Evolutionary conservation across 1,284 basidiomycete genomes (phyloP).

Genomic region (Pulveroboletus ridleyi): DNA sequence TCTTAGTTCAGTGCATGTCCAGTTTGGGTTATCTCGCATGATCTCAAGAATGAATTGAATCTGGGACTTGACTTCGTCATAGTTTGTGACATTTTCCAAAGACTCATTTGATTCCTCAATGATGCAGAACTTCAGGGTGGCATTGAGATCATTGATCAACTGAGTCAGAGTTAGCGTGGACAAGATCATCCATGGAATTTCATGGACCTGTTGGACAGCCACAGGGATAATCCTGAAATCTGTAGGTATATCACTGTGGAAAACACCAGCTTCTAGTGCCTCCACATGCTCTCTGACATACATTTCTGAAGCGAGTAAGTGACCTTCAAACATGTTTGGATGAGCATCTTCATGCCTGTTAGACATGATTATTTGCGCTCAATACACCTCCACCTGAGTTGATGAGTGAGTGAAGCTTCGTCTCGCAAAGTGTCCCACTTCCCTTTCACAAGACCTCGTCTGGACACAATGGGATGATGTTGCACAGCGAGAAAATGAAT

Average conservation of each 20-base stretch:
- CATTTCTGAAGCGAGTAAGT: slow-evolving; percentile 95
- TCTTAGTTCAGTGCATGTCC: slow-evolving; percentile 97
- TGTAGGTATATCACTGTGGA: slow-evolving; percentile 94
- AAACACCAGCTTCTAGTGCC: slow-evolving; percentile 98
- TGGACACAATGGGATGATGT: slow-evolving; percentile 97
- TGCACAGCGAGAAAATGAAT: slow-evolving; percentile 99
- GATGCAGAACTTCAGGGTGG: slow-evolving; percentile 91
- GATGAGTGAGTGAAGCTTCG: slow-evolving; percentile 40
- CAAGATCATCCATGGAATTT: background rate
- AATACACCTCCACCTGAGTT: slow-evolving; percentile 91
- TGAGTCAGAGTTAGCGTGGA: slow-evolving; percentile 39
- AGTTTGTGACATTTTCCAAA: slow-evolving; percentile 92
- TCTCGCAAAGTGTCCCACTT: slow-evolving; percentile 96
- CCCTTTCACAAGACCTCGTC: slow-evolving; percentile 98
- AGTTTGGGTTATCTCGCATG: slow-evolving; percentile 92
- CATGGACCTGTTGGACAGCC: slow-evolving; percentile 82
- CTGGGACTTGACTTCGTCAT: slow-evolving; percentile 88
- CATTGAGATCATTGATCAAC: slow-evolving; percentile 95
- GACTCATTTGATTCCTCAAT: slow-evolving; percentile 86
- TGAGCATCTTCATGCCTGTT: slow-evolving; percentile 96
- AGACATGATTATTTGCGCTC: slow-evolving; percentile 95
- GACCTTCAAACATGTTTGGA: slow-evolving; percentile 95
- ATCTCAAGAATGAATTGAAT: slow-evolving; percentile 85
- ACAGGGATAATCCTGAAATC: slow-evolving; percentile 95
- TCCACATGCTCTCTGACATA: slow-evolving; percentile 99